A percentile compares a stretch with the other conserved stretches of the same genome.
These are phyloP conservation scores for Hirsutella rhossiliensis DNA, from an alignment of 2,329 filamentous ascomycete species.

Conservation along the genomic window DNA sequence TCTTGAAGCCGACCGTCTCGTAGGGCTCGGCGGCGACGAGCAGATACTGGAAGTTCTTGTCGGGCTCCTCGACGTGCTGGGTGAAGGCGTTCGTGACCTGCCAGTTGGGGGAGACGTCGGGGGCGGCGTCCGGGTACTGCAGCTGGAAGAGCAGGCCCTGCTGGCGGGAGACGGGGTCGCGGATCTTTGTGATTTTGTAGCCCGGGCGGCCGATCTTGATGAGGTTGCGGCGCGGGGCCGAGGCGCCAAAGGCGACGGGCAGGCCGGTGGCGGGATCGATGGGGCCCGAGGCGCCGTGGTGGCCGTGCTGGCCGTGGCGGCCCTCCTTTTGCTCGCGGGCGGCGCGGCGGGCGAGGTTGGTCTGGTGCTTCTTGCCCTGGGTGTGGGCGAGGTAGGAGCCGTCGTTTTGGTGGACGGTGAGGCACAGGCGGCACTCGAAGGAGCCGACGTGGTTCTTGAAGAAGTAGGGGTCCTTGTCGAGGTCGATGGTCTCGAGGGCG, in stretches of 20 bases:
- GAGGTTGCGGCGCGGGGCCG: constrained; percentile 61
- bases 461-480: constrained; percentile 99
- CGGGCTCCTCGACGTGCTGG: constrained; percentile 88
- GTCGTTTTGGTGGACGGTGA: constrained; percentile 98
- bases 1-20: constrained; percentile 93
- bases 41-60: constrained; percentile 90
- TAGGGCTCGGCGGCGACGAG: constrained; percentile 94
- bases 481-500: constrained; percentile 95
- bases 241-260: constrained; percentile 63
- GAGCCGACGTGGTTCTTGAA: constrained; percentile 99
- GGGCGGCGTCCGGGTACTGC: constrained; percentile 82
- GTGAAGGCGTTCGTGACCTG: constrained; percentile 97
- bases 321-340: constrained; percentile 93
- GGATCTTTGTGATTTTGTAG: constrained; percentile 95
- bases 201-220: constrained; percentile 94
- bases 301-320: constrained; percentile 40
- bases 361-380: constrained; percentile 97
- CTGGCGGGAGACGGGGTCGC: constrained; percentile 80
- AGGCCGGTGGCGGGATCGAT: constrained; percentile 56
- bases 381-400: constrained; percentile 98
- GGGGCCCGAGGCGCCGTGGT: not conserved
- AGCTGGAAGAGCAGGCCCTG: constrained; percentile 90
- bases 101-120: constrained; percentile 66
- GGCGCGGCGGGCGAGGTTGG: constrained; percentile 87
- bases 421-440: constrained; percentile 92